Evolutionary conservation across 305 asterid genomes (phyloP).

Genomic region (Rubia tinctorum): DNA sequence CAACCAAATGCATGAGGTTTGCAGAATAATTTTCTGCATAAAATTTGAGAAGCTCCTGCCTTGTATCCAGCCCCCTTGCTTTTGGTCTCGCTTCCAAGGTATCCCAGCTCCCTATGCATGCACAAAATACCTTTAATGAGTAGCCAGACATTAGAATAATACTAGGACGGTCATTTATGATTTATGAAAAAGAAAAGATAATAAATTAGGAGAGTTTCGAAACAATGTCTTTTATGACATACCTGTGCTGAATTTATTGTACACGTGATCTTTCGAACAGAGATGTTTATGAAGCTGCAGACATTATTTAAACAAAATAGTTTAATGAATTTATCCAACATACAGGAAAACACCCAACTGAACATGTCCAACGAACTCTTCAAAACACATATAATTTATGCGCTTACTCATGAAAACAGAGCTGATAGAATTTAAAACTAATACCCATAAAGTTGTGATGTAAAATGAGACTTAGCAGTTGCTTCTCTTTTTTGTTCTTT

Average conservation of each 20-base stretch:
- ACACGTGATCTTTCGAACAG: constrained; percentile 68
- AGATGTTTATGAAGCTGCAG: constrained; percentile 94
- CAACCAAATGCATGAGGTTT: constrained; percentile 91
- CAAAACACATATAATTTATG: no score
- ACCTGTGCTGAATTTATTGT: constrained; percentile 99
- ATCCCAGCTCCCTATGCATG: constrained; percentile 79
- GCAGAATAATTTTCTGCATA: constrained; percentile 86
- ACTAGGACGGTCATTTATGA: neutral
- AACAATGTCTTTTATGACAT: constrained; percentile 12
- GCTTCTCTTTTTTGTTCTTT: neutral
- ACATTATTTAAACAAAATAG: neutral
- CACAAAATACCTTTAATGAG: neutral
- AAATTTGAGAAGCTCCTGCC: constrained; percentile 78
- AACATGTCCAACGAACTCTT: neutral
- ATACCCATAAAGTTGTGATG: neutral
- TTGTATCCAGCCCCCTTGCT: constrained; percentile 79
- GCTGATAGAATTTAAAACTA: neutral
- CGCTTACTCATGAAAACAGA: no score
- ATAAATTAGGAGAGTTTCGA: neutral
- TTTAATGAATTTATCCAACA: neutral
- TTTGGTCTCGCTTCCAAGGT: constrained; percentile 88
- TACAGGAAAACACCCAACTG: neutral
- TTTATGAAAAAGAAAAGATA: neutral
- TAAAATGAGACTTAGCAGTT: neutral
- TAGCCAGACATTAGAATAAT: neutral